Base-by-base conservation (phyloP, 164 flowering plant genomes). In the Berberis thunbergii region DNA sequence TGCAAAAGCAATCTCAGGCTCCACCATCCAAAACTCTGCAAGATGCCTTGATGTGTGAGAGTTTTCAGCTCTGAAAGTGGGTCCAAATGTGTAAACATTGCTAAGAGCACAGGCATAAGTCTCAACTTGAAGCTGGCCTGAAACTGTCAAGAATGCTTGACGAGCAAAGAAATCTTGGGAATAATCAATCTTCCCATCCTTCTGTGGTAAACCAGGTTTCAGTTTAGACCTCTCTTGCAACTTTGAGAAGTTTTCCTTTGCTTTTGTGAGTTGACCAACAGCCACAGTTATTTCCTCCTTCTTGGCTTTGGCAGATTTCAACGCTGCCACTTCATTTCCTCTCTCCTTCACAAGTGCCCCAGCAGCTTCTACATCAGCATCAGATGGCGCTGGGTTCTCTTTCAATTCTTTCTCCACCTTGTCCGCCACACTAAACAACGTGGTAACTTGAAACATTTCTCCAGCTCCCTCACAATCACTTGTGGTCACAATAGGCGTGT, bases 391-490 rank as follows among this genome's bases (percentile, higher is more conserved):
- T 62, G 98, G n/a, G 62, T 79, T 93, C 67, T 87, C 73, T 43
- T 75, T 77, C 62, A 93, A 77, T 54, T 93, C 97, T 76, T 84
- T 86, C 77, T 87, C 96, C 66, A 79, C 41, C 79, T 78, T 93
- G 45, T 90, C 97, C 6, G 93, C 78, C 38, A 87, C 92, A 56
- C 68, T 90, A 2, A 88, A 72, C 74, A 93, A 70, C 7, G 96
- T 90, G 4, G 98, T 93, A 40, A 85, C 97, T 83, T 93, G 98
- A 80, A 93, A 93, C 97, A 88, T 90, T 75, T 88, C 97, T 66
- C 98, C 98, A 65, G 98, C 98, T 74, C 96, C 97, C 80, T 93
- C 97, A 76, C 98, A 88, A 76, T 88, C 98, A 72, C 97, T 88
- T 11, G 98, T 93, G 48, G 96, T 93, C 66, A 93, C 74, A 49